Base-by-base conservation (phyloP, 805 yeast genomes). In the Wickerhamiella parazyma region DNA sequence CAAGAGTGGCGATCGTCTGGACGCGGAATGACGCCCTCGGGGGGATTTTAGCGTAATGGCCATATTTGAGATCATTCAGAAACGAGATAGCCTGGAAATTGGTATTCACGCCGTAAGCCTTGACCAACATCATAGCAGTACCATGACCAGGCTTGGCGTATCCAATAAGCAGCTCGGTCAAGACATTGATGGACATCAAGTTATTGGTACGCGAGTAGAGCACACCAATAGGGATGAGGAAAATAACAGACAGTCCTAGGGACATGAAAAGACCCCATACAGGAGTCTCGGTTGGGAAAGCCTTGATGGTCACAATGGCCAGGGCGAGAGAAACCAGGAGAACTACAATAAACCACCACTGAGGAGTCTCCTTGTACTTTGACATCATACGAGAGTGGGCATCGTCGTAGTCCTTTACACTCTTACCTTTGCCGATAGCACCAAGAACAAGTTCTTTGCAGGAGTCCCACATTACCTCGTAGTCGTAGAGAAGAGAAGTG, bases 111-210 rank as follows among this genome's bases (percentile, higher is more conserved):
- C 80, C 81, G 49, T 67, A 71, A 16, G 76, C 70, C 59, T 75
- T 76, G 57, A 75, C 63, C 47, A 71, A 69, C 67, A 79, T 73
- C 56, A 76, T 67, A 1, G 83, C 81, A 66, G 48, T 78, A 74
- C 54, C 69, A 63, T 67, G 65, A 25, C 41, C 41, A 4, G 84
- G 84, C 18, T 76, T 63, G 44, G 78, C 71, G 54, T 75, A 77
- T 3, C 85, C 85, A 40, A 75, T 71, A 42, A 80, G 67, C 44
- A 80, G 61, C 54, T 78, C 83, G 7, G 75, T 72, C 40, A 80
- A 59, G 1, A 77, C 81, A 53, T 74, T 74, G 49, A 78, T 62
- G n/a, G 78, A 76, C 48, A 78, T 67, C 4, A 68, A 53, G 40
- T 62, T 69, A 59, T 77, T 78, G 0, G 85, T 76, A 25, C 72